Evolutionary conservation across 2,329 filamentous ascomycete genomes (phyloP), one percentile per base, ranked within the genome.

Genomic region (Scleromitrula shiraiana): DNA sequence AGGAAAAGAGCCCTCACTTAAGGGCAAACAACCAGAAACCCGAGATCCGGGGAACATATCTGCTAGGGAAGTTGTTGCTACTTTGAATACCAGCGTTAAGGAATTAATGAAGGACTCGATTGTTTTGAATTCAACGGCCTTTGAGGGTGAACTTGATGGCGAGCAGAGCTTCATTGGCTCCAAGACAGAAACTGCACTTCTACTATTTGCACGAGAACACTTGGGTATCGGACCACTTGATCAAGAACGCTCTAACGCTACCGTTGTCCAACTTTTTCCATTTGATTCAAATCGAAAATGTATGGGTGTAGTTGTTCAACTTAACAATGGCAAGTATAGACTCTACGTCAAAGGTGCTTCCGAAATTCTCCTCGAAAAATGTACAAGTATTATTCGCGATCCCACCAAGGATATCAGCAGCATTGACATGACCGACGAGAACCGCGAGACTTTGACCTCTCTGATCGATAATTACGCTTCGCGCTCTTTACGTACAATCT

Each of bases 131-230:
- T 85, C 82, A 0, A 83, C 82, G 0, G 81, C 82, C 1, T 86
- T 86, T 54, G 80, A 85, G 59, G 74, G 76, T 5, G 77, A 82
- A 36, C 72, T 78, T 36, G 73, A 81, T 35, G 80, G 80, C 26
- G 69, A 72, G 50, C 56, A 66, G 15, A 69, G 74, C 0, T 89
- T 86, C 55, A 74, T 88, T 53, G 85, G 85, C 24, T 88, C 84
- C 5, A 88, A 88, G 66, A 89, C 85, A 0, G 85, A 89, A 62
- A 87, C 83, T 4, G 84, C 85, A 19, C 70, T 89, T 10, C 72
- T 89, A n/a, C 70, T 73, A 20, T 87, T 88, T 60, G 80, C 82
- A 17, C 74, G 76, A 41, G 78, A 84, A 41, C 71, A 78, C 58
- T 69, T 88, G 12, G 82, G 74, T 35, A 80, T 88, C 70, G 76